Evolutionary conservation across 148 eudicot genomes (phyloP).

Genomic region (Vaccinium vitisidaea): DNA sequence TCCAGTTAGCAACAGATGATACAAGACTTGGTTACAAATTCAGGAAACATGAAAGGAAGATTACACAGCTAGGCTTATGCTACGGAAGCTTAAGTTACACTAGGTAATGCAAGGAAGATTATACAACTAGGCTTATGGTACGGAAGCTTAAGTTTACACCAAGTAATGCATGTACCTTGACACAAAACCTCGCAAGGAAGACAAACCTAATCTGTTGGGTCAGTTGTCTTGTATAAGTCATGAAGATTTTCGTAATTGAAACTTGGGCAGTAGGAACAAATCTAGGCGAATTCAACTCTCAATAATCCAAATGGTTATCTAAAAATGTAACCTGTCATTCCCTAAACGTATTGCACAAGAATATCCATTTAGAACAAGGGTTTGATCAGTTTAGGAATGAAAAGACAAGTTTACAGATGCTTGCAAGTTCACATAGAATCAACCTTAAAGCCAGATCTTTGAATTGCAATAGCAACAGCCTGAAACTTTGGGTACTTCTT

Average conservation of each 20-base stretch:
- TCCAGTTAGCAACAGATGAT: background rate
- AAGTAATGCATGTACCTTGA: background rate
- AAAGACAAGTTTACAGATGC: background rate
- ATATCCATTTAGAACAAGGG: background rate
- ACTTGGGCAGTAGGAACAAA: background rate
- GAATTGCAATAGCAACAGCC: conserved; percentile 89
- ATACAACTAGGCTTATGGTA: background rate
- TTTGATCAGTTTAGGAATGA: background rate
- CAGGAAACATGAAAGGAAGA: background rate
- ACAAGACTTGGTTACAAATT: background rate
- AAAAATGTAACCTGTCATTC: background rate
- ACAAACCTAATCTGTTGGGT: background rate
- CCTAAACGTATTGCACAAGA: too few species aligned
- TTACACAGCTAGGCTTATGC: background rate
- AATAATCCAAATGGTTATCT: background rate
- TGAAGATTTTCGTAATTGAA: background rate
- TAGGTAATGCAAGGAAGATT: background rate
- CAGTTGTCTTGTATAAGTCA: background rate
- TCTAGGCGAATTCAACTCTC: background rate
- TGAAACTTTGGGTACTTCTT: conserved; percentile 85
- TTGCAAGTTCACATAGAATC: background rate
- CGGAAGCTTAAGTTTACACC: background rate
- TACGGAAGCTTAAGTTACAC: background rate
- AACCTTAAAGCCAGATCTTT: conserved; percentile 95
- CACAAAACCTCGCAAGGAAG: background rate